phyloP scores from a whole-genome alignment of 2,329 filamentous ascomycete genomes.

The Eurotiales sp. region DNA sequence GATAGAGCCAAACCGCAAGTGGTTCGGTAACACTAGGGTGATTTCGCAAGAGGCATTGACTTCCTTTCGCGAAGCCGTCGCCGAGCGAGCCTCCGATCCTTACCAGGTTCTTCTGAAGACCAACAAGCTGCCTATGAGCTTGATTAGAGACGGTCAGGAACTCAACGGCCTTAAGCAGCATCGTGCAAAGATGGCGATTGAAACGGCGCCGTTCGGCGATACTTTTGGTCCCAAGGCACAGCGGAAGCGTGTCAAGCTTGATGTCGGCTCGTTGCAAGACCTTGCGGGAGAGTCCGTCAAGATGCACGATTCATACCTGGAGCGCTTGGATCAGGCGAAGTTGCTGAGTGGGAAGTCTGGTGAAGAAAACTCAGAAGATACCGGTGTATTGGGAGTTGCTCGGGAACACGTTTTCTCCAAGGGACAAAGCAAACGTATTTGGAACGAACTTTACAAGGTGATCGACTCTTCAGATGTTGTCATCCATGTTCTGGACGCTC shows the following conservation, averaged over 20 bases:
- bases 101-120: conserved; percentile 94
- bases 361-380: conserved; percentile 48
- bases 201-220: conserved; percentile 78
- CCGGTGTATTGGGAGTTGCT: conserved; percentile 57
- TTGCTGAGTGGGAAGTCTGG: conserved; percentile 69
- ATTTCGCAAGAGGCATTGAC: conserved; percentile 86
- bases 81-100: conserved; percentile 82
- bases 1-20: conserved; percentile 94
- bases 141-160: conserved; percentile 70
- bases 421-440: conserved; percentile 91
- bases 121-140: conserved; percentile 93
- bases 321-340: conserved; percentile 73
- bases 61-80: conserved; percentile 87
- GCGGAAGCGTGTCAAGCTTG: conserved; percentile 86
- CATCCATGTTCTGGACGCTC: conserved; percentile 87
- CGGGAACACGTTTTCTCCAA: conserved; percentile 87
- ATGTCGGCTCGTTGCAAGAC: conserved; percentile 75
- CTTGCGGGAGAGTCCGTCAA: conserved; percentile 75
- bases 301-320: conserved; percentile 76
- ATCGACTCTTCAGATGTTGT: conserved; percentile 95
- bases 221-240: conserved; percentile 94
- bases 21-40: conserved; percentile 91
- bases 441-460: conserved; percentile 95
- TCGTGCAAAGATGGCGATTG: conserved; percentile 87
- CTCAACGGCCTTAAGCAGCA: conserved; percentile 88